Conservation (phyloP, 192 early-diverging fungal species). For the Rhizophlyctis rosea region DNA sequence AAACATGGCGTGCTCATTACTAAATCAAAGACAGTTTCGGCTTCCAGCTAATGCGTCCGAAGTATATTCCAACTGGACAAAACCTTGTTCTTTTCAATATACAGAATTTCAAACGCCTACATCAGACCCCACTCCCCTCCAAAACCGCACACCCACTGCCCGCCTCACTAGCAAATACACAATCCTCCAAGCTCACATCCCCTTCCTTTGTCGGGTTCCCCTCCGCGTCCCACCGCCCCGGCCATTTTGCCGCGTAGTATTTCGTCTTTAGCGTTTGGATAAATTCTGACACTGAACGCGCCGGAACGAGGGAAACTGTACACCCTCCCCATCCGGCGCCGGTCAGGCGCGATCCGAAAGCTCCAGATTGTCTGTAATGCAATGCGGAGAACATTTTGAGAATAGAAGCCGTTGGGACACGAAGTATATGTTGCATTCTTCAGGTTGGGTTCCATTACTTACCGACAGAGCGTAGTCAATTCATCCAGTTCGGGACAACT, state of each 20-base stretch:
- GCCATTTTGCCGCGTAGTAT: constrained; percentile 47
- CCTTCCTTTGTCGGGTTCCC: no score
- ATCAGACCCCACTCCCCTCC: no score
- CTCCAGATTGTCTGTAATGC: constrained; percentile 59
- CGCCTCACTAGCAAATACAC: constrained; percentile 38
- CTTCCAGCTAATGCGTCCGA: no score
- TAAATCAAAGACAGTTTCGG: no score
- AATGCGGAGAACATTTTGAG: neutral
- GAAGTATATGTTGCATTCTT: neutral
- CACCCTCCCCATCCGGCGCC: constrained; percentile 95
- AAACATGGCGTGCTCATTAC: no score
- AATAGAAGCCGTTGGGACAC: neutral
- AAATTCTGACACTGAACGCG: constrained; percentile 57
- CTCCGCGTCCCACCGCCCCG: constrained; percentile 6
- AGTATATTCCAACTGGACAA: no score
- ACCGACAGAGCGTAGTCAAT: constrained; percentile 43
- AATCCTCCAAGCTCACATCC: constrained; percentile 38
- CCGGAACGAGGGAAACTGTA: constrained; percentile 74
- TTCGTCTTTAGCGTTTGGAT: constrained; percentile 60
- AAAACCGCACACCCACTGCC: constrained; percentile 33
- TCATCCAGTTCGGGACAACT: constrained; percentile 82
- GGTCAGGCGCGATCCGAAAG: constrained; percentile 80
- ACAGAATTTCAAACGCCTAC: no score
- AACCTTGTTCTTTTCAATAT: no score
- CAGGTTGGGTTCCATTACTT: no score